Evolutionary conservation across 345 rosid species (phyloP).

Genomic region (Eucalyptus curtisii): DNA sequence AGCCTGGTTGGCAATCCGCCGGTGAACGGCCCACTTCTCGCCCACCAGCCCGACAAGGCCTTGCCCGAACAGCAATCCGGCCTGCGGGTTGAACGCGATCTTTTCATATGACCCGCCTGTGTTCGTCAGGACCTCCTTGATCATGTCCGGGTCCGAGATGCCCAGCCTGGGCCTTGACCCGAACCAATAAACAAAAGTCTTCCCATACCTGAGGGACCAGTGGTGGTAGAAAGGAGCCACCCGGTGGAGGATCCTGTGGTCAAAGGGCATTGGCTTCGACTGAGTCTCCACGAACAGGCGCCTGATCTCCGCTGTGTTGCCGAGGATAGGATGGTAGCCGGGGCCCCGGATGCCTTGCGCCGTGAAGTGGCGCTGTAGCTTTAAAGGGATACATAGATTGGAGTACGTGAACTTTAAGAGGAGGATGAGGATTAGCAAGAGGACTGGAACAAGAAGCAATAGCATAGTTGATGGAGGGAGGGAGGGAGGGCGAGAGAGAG

Average conservation of each 20-base stretch:
- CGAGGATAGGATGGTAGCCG: conserved; percentile 36
- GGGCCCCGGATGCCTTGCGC: conserved; percentile 47
- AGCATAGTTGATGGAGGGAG: background rate
- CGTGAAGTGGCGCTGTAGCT: conserved; percentile 45
- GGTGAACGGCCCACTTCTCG: conserved; percentile 50
- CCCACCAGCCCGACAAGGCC: conserved; percentile 69
- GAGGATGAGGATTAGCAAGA: conserved; percentile 1
- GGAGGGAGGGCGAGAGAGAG: background rate
- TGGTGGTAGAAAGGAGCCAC: conserved; percentile 39
- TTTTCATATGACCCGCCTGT: conserved; percentile 26
- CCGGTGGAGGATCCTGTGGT: conserved; percentile 29
- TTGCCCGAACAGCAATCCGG: conserved; percentile 44
- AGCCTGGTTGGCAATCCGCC: conserved; percentile 58
- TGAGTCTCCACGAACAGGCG: conserved; percentile 22
- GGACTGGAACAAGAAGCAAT: conserved; percentile 1
- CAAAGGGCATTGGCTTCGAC: conserved; percentile 19
- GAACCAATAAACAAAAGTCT: conserved; percentile 68
- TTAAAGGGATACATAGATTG: conserved; percentile 39
- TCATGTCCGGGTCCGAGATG: conserved; percentile 40
- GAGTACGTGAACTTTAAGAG: conserved; percentile 20
- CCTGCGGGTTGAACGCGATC: conserved; percentile 32
- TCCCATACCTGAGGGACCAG: conserved; percentile 52
- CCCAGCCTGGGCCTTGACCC: conserved; percentile 63
- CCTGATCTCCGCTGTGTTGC: conserved; percentile 48
- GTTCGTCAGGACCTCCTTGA: conserved; percentile 43